Conservation (phyloP, 2,329 filamentous ascomycete species). For the Alternaria infectoria region DNA sequence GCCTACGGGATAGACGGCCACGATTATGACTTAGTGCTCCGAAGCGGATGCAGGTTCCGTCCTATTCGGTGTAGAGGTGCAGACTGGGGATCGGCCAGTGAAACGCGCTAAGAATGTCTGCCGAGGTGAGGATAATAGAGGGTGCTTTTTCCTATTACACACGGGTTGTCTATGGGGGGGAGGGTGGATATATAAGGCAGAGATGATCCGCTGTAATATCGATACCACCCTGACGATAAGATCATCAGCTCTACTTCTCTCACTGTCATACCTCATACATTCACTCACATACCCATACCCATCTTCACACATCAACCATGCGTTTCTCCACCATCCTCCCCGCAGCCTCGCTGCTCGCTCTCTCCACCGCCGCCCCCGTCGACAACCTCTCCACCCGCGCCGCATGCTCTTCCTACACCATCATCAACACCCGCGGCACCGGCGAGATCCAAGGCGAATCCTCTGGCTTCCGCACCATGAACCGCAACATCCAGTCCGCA, state of each 20-base stretch:
- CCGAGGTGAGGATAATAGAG: background rate
- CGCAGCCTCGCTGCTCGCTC: constrained; percentile 14
- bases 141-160: background rate
- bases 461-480: constrained; percentile 44
- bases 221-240: background rate
- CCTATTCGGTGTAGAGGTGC: background rate
- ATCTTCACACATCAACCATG: constrained; percentile 13
- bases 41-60: background rate
- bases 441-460: constrained; percentile 24
- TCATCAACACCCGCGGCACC: constrained; percentile 33
- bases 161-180: background rate
- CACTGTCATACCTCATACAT: background rate
- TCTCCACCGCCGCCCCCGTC: constrained; percentile 14
- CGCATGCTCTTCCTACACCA: constrained; percentile 28
- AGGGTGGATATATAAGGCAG: background rate
- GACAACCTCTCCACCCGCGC: constrained; percentile 7
- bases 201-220: background rate
- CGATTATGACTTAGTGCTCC: background rate
- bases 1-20: background rate
- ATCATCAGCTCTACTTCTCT: background rate
- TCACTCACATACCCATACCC: background rate
- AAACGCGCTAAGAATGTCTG: background rate
- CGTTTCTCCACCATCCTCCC: constrained; percentile 13
- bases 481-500: constrained; percentile 31
- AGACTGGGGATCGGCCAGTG: background rate